Percentiles rank a stretch among this genome's conserved stretches.
Conservation (phyloP, 805 yeast species). For the Kluyveromyces nonfermentans region DNA sequence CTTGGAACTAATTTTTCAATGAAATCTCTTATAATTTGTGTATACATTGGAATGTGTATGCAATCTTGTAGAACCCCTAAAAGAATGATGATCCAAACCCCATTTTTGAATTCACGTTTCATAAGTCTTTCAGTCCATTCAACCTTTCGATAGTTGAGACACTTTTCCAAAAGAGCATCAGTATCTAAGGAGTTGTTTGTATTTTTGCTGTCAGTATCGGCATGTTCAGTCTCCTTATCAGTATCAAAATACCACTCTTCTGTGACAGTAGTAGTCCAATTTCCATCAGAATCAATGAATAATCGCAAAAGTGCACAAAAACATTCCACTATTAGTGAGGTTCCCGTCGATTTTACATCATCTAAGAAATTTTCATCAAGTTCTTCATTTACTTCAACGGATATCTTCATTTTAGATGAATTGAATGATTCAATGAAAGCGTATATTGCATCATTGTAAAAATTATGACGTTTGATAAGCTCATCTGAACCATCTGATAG, state of each 20-base stretch:
- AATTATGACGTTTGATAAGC: neutral
- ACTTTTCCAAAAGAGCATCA: conserved; percentile 24
- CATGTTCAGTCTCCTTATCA: conserved; percentile 8
- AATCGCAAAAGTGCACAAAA: conserved; percentile 24
- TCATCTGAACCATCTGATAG: neutral
- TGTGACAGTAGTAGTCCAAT: conserved; percentile 23
- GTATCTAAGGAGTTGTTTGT: neutral
- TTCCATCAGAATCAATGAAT: conserved; percentile 26
- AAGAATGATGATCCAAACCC: conserved; percentile 74
- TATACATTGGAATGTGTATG: conserved; percentile 21
- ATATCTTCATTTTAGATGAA: neutral
- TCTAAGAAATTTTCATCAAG: conserved; percentile 20
- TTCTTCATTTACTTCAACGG: conserved; percentile 18
- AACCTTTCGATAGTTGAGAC: conserved; percentile 46
- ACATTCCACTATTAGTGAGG: conserved; percentile 21
- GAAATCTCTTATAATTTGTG: conserved; percentile 36
- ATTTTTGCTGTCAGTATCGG: conserved; percentile 14
- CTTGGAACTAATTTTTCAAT: conserved; percentile 44
- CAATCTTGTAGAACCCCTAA: conserved; percentile 52
- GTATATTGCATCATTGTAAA: neutral
- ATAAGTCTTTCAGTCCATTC: conserved; percentile 75
- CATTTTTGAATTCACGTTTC: conserved; percentile 68
- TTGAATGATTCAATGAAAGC: conserved; percentile 1
- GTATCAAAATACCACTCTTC: conserved; percentile 23
- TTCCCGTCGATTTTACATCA: conserved; percentile 17